Conservation (phyloP, 352 stramenopile species). For the Thalassiosira hispida region DNA sequence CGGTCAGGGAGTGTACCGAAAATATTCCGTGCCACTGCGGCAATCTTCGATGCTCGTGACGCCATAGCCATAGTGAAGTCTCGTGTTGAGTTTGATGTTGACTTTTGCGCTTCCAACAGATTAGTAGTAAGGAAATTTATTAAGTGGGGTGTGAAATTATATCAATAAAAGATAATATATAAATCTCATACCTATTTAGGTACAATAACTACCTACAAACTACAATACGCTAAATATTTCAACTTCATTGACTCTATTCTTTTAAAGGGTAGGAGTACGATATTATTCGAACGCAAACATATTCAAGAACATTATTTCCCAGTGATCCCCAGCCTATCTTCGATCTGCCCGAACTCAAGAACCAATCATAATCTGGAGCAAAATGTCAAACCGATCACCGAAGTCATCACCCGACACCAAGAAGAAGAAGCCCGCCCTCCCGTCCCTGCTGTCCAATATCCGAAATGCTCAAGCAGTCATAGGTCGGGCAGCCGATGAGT, state of each 20-base stretch:
- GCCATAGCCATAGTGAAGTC: slow-evolving; percentile 28
- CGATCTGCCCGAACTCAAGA: neutral
- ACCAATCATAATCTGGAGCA: neutral
- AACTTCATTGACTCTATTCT: too few relatives aligned
- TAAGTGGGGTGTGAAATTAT: too few relatives aligned
- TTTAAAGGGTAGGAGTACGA: too few relatives aligned
- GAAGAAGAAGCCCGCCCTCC: slow-evolving; percentile 49
- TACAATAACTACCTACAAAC: too few relatives aligned
- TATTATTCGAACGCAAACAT: too few relatives aligned
- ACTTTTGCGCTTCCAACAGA: too few relatives aligned
- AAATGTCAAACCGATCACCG: neutral
- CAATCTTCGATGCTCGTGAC: slow-evolving; percentile 50
- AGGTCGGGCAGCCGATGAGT: slow-evolving; percentile 9
- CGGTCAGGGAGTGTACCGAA: slow-evolving; percentile 73
- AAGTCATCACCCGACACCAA: slow-evolving; percentile 22
- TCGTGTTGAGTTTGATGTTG: neutral
- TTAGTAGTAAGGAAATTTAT: too few relatives aligned
- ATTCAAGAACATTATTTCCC: too few relatives aligned
- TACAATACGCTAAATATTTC: too few relatives aligned
- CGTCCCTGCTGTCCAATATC: slow-evolving; percentile 48
- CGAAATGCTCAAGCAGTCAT: slow-evolving; percentile 44
- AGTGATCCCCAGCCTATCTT: neutral
- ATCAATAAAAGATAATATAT: too few relatives aligned
- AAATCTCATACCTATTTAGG: too few relatives aligned
- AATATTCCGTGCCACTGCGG: slow-evolving; percentile 60